Percentiles rank a stretch among this genome's conserved stretches.
Evolutionary conservation across 129 eudicot species (phyloP).

Genomic region (Pseudognaphalium luteoalbum): DNA sequence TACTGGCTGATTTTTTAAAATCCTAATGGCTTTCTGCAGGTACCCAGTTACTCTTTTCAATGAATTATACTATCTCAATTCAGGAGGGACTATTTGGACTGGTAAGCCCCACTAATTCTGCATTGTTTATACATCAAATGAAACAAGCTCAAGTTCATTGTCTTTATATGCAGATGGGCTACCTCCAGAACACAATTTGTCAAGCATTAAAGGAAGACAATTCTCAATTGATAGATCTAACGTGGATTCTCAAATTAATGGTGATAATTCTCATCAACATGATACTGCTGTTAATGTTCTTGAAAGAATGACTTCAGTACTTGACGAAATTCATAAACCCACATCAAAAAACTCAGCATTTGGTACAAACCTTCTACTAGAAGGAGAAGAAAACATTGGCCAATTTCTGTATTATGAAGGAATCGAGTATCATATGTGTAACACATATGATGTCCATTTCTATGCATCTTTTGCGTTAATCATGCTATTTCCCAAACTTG

Average conservation of each 20-base stretch:
- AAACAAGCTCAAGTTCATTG: slow-evolving; percentile 5
- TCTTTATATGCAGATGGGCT: slow-evolving; percentile 62
- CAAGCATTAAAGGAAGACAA: slow-evolving; percentile 45
- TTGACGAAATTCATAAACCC: slow-evolving; percentile 66
- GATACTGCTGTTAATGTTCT: slow-evolving; percentile 70
- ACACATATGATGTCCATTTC: slow-evolving; percentile 96
- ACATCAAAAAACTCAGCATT: slow-evolving; percentile 57
- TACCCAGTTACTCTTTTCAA: slow-evolving; percentile 87
- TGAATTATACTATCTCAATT: slow-evolving; percentile 86
- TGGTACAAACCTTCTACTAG: slow-evolving; percentile 71
- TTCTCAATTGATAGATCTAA: slow-evolving; percentile 58
- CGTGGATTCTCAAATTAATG: slow-evolving; percentile 13
- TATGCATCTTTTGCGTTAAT: slow-evolving; percentile 80
- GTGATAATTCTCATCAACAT: slow-evolving; percentile 32
- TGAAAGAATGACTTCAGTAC: slow-evolving; percentile 65
- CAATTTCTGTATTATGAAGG: slow-evolving; percentile 94
- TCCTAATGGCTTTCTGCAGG: slow-evolving; percentile 54
- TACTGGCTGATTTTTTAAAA: slow-evolving; percentile 15
- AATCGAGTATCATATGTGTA: slow-evolving; percentile 86
- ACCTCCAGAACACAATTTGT: slow-evolving; percentile 67
- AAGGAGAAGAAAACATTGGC: slow-evolving; percentile 90
- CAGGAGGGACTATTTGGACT: slow-evolving; percentile 97
- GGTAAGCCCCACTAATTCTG: slow-evolving; percentile 42
- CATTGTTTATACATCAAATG: slow-evolving; percentile 1
- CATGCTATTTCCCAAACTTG: slow-evolving; percentile 85